A percentile compares a stretch with the other conserved stretches of the same genome.
Evolutionary conservation across 1,284 basidiomycete species (phyloP).

Genomic region (Leccinum pachyderme): DNA sequence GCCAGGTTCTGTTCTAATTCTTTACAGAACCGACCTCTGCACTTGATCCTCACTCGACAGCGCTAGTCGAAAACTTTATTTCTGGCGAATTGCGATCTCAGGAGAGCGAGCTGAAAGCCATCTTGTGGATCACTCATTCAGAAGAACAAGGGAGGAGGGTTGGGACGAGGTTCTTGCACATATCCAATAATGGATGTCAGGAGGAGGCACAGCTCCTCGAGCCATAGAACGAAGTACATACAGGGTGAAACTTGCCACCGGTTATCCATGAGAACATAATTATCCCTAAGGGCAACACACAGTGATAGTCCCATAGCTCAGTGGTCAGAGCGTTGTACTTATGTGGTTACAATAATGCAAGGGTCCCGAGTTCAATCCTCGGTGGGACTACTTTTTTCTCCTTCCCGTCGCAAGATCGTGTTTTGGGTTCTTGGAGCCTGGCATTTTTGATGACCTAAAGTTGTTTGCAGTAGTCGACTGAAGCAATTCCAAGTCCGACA

Average conservation of each 20-base stretch:
- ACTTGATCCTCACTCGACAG: conserved; percentile 67
- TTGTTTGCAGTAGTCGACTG: background rate
- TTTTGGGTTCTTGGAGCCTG: background rate
- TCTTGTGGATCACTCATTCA: conserved; percentile 88
- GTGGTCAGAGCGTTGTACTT: conserved; percentile 41
- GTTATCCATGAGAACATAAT: background rate
- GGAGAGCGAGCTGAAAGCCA: conserved; percentile 59
- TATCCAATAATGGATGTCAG: conserved; percentile 45
- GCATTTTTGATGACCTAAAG: background rate
- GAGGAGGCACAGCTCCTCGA: conserved; percentile 40
- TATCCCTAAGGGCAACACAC: rapidly evolving
- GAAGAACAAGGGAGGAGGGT: conserved; percentile 74
- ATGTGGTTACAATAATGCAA: conserved; percentile 39
- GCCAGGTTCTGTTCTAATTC: background rate
- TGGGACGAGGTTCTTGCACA: conserved; percentile 65
- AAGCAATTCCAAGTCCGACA: background rate
- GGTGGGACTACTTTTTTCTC: conserved; percentile 35
- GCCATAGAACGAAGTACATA: conserved; percentile 13
- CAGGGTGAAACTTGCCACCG: background rate
- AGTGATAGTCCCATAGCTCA: conserved; percentile 38
- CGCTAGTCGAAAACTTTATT: conserved; percentile 64
- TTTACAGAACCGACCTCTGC: conserved; percentile 81
- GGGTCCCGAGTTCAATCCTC: conserved; percentile 40
- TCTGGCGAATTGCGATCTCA: conserved; percentile 47
- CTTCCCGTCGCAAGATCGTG: background rate